phyloP scores from a whole-genome alignment of 2,329 filamentous ascomycete genomes.

The Talaromyces sp. region DNA sequence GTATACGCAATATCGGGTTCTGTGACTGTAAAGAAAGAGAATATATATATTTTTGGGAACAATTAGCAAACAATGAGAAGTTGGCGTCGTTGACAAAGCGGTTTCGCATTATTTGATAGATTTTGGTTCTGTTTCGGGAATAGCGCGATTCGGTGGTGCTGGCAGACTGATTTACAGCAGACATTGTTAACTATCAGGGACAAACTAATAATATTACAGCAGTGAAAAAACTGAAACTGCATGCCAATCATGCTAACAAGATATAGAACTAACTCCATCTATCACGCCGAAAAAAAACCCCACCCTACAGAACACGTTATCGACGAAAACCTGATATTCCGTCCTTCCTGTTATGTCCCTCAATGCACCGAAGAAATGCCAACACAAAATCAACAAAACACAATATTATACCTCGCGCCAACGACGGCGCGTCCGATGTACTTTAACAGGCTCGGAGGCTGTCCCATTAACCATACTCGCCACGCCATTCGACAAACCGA shows the following conservation, averaged over 20 bases:
- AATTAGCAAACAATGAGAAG: not conserved
- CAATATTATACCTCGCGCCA: slow-evolving; percentile 17
- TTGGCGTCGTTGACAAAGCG: not conserved
- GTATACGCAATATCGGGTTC: not conserved
- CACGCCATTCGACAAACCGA: slow-evolving; percentile 10
- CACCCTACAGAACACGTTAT: not conserved
- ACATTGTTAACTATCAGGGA: too few relatives aligned
- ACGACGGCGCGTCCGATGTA: slow-evolving; percentile 25
- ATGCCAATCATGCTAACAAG: not conserved
- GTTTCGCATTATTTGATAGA: not conserved
- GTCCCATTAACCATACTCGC: slow-evolving; percentile 14
- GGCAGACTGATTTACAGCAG: too few relatives aligned
- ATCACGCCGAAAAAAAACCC: slow-evolving; percentile 1
- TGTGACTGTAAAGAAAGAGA: not conserved
- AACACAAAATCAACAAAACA: not conserved
- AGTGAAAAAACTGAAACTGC: not conserved
- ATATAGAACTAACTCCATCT: not conserved
- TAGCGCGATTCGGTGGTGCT: not conserved
- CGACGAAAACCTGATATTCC: slow-evolving; percentile 1
- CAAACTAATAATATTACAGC: not conserved
- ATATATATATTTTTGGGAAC: not conserved
- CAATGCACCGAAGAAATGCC: not conserved
- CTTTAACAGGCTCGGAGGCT: slow-evolving; percentile 19
- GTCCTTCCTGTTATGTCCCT: not conserved
- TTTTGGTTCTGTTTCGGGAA: not conserved